Conservation (phyloP, 306 rosid species). For the Sophora flavescens region DNA sequence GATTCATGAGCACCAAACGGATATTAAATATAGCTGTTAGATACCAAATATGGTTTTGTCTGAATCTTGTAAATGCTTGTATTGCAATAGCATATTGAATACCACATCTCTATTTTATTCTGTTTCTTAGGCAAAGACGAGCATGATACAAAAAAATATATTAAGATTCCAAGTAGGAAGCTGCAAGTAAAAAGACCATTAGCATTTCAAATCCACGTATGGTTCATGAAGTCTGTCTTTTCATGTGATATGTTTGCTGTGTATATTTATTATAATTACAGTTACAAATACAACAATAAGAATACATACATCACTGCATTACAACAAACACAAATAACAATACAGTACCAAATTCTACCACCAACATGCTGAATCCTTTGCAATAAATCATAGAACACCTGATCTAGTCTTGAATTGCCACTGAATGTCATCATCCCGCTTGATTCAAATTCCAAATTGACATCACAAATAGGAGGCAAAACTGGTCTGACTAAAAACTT, state of each 20-base stretch:
- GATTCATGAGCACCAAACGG: constrained; percentile 23
- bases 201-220: constrained; percentile 42
- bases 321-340: constrained; percentile 39
- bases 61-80: constrained; percentile 43
- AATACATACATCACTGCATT: constrained; percentile 38
- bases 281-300: constrained; percentile 18
- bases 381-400: constrained; percentile 32
- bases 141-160: not conserved
- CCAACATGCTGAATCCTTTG: constrained; percentile 28
- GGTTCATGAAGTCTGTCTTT: constrained; percentile 30
- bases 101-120: not conserved
- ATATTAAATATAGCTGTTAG: constrained; percentile 2
- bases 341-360: constrained; percentile 46
- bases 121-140: constrained; percentile 11
- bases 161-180: constrained; percentile 8
- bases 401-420: constrained; percentile 31
- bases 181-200: constrained; percentile 22
- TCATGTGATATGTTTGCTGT: constrained; percentile 35
- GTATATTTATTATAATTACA: constrained; percentile 44
- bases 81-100: constrained; percentile 39
- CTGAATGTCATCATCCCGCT: constrained; percentile 26
- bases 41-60: constrained; percentile 15
- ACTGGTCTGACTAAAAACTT: constrained; percentile 41
- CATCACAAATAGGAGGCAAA: constrained; percentile 42
- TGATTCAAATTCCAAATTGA: constrained; percentile 41